Evolutionary conservation across 2,329 filamentous ascomycete genomes (phyloP).

Genomic region (Botrytis hyacinthi): DNA sequence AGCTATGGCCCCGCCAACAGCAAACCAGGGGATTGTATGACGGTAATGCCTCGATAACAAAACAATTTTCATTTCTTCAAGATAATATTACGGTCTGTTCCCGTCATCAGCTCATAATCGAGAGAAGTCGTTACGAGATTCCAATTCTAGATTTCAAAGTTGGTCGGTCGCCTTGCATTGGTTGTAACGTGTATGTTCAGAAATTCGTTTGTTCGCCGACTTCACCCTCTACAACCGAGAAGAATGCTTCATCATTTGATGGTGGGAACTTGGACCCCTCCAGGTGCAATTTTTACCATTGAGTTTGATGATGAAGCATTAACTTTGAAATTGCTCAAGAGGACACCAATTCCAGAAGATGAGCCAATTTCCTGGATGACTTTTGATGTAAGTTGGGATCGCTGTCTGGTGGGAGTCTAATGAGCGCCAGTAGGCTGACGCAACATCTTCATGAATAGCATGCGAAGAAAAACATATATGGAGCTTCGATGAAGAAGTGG

Average conservation of each 20-base stretch:
- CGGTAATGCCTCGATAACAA: not conserved
- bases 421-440: not conserved
- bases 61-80: not conserved
- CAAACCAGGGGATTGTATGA: not conserved
- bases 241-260: slow-evolving; percentile 86
- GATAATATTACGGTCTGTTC: not conserved
- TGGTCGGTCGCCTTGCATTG: not conserved
- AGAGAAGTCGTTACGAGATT: slow-evolving; percentile 18
- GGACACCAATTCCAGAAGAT: slow-evolving; percentile 75
- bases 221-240: slow-evolving; percentile 1
- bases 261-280: slow-evolving; percentile 88
- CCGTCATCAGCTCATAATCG: not conserved
- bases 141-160: not conserved
- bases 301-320: slow-evolving; percentile 81
- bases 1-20: slow-evolving; percentile 6
- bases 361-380: slow-evolving; percentile 95
- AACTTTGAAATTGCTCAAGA: slow-evolving; percentile 72
- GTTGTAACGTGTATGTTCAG: slow-evolving; percentile 12
- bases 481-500: slow-evolving; percentile 92
- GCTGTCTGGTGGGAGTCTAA: slow-evolving; percentile 25
- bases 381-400: slow-evolving; percentile 65
- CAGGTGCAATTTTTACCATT: slow-evolving; percentile 86
- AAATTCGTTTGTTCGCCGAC: not conserved
- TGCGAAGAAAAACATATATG: slow-evolving; percentile 79
- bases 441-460: slow-evolving; percentile 51